Percentiles rank a stretch among this genome's conserved stretches.
Evolutionary conservation across 495 filamentous ascomycete species (phyloP).

Genomic region (Echria macrotheca): DNA sequence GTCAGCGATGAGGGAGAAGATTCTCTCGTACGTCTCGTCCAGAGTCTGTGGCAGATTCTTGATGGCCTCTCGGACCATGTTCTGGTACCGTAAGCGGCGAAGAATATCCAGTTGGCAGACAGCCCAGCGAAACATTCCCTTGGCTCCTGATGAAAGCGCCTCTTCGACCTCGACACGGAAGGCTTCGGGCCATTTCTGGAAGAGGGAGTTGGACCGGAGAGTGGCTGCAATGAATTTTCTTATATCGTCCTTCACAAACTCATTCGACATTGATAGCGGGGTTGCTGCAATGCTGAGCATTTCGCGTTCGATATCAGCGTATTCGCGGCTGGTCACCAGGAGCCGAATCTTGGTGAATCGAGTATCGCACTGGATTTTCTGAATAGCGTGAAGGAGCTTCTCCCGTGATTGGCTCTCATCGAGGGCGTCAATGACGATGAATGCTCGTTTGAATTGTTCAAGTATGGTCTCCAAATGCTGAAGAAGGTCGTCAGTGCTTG

Average conservation of each 20-base stretch:
- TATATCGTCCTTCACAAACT: slow-evolving; percentile 8
- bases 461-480: slow-evolving; percentile 6
- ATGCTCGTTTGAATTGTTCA: slow-evolving; percentile 12
- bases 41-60: slow-evolving; percentile 32
- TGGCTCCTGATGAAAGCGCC: slow-evolving; percentile 23
- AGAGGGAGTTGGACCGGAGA: neutral
- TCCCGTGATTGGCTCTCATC: slow-evolving; percentile 28
- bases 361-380: slow-evolving; percentile 21
- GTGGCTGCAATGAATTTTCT: neutral
- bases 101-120: slow-evolving; percentile 41
- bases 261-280: slow-evolving; percentile 13
- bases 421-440: slow-evolving; percentile 31
- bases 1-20: slow-evolving; percentile 24
- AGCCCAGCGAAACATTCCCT: slow-evolving; percentile 36
- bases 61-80: slow-evolving; percentile 23
- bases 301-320: slow-evolving; percentile 33
- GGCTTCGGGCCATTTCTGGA: slow-evolving; percentile 8
- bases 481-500: slow-evolving; percentile 9
- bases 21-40: slow-evolving; percentile 37
- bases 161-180: slow-evolving; percentile 27
- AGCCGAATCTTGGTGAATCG: slow-evolving; percentile 32
- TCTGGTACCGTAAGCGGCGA: slow-evolving; percentile 13
- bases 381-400: slow-evolving; percentile 19
- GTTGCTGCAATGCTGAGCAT: slow-evolving; percentile 13
- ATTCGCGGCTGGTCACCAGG: slow-evolving; percentile 39